phyloP scores from a whole-genome alignment of 179 eudicot genomes.

The Silene noctiflora region DNA sequence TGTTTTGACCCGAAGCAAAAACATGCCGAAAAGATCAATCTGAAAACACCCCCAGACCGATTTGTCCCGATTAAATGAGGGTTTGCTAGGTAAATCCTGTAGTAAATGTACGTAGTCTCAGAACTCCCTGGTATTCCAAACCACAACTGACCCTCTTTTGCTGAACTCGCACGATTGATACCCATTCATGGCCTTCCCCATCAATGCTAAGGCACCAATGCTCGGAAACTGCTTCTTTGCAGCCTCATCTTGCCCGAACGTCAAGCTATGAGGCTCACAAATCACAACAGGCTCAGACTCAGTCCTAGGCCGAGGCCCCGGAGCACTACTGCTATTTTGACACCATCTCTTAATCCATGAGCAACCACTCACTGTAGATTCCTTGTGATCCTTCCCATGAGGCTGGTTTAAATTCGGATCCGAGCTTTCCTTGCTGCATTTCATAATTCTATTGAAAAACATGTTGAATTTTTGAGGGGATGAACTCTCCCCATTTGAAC shows the following conservation, averaged over 20 bases:
- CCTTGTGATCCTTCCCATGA: conserved; percentile 25
- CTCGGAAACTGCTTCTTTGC: conserved; percentile 71
- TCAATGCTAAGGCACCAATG: conserved; percentile 74
- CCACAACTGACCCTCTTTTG: conserved; percentile 53
- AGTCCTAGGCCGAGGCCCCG: conserved; percentile 22
- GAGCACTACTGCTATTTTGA: conserved; percentile 16
- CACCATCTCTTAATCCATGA: conserved; percentile 84
- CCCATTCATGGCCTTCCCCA: conserved; percentile 70
- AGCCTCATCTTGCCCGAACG: conserved; percentile 42
- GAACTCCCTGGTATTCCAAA: conserved; percentile 56
- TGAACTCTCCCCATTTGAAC: conserved; percentile 36
- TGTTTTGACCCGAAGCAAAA: too few relatives aligned
- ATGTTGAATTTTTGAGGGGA: conserved; percentile 37
- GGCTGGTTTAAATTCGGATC: conserved; percentile 23
- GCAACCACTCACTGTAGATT: conserved; percentile 26
- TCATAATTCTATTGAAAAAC: conserved; percentile 27
- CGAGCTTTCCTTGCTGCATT: conserved; percentile 21
- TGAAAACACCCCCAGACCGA: too few relatives aligned
- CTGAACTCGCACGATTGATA: conserved; percentile 48
- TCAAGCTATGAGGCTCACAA: conserved; percentile 59
- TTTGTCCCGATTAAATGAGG: too few relatives aligned
- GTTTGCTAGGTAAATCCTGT: too few relatives aligned
- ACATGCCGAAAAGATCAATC: too few relatives aligned
- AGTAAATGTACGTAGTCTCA: conserved; percentile 6
- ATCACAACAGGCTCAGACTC: conserved; percentile 36